Evolutionary conservation across 495 filamentous ascomycete species (phyloP).

Genomic region (Lasiosphaeria ovina): DNA sequence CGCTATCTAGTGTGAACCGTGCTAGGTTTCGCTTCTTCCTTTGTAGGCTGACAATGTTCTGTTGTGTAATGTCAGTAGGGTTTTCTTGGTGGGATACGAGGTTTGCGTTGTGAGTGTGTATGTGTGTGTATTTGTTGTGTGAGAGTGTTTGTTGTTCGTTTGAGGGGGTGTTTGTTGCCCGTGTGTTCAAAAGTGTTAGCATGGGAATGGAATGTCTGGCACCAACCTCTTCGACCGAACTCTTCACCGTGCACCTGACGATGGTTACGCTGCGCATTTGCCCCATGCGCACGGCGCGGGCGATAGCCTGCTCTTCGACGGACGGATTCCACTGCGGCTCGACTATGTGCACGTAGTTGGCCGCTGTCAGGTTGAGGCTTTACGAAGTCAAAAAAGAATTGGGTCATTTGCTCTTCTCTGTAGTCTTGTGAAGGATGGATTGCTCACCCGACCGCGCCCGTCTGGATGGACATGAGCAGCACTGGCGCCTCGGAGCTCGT

Average conservation of each 20-base stretch:
- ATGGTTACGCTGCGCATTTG: constrained; percentile 44
- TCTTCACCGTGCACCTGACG: constrained; percentile 41
- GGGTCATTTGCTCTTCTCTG: background rate
- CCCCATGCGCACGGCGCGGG: constrained; percentile 45
- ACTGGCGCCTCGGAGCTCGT: background rate
- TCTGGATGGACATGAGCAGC: background rate
- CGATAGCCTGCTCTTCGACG: constrained; percentile 53
- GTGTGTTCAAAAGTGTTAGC: no score
- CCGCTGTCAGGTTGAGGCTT: background rate
- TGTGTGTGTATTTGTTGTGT: no score
- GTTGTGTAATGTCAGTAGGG: background rate
- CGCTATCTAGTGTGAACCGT: background rate
- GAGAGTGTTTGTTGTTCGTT: no score
- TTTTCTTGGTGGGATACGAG: background rate
- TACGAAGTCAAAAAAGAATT: background rate
- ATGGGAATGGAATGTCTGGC: background rate
- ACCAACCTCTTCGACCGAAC: constrained; percentile 49
- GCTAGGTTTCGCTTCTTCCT: constrained; percentile 4
- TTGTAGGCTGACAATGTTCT: background rate
- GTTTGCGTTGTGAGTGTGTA: background rate
- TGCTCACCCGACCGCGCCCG: background rate
- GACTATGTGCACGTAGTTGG: constrained; percentile 42
- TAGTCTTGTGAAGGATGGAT: background rate
- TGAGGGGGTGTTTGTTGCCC: no score
- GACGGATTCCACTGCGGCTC: constrained; percentile 58